Percentiles rank a stretch among this genome's conserved stretches.
Evolutionary conservation across 495 filamentous ascomycete genomes (phyloP).

Genomic region (Penicillium subrubescens): DNA sequence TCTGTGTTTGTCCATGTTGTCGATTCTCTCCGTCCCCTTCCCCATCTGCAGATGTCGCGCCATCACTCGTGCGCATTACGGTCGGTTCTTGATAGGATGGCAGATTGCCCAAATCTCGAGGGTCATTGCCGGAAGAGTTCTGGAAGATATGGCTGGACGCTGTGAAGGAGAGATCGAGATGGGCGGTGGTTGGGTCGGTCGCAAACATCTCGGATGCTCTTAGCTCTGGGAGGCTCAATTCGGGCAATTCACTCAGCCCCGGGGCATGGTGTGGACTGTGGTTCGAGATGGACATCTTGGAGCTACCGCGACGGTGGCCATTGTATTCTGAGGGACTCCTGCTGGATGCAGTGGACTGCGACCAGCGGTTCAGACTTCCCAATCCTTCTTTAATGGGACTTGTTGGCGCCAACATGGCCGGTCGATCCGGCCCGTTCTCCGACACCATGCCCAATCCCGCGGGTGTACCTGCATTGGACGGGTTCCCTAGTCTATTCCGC

Average conservation of each 20-base stretch:
- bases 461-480: constrained; percentile 19
- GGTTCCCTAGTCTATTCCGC: constrained; percentile 24
- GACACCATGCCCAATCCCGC: constrained; percentile 24
- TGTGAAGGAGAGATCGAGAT: constrained; percentile 32
- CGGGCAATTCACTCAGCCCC: constrained; percentile 19
- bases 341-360: constrained; percentile 73
- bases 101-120: constrained; percentile 9
- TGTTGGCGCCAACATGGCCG: constrained; percentile 27
- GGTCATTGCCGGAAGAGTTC: constrained; percentile 20
- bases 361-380: constrained; percentile 81
- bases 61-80: constrained; percentile 26
- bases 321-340: constrained; percentile 51
- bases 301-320: constrained; percentile 51
- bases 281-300: constrained; percentile 54
- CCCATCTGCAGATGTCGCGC: constrained; percentile 29
- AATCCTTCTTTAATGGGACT: constrained; percentile 63
- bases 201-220: constrained; percentile 27
- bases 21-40: constrained; percentile 32
- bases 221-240: constrained; percentile 25
- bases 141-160: constrained; percentile 24
- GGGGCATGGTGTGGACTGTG: constrained; percentile 24
- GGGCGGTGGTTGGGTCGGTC: constrained; percentile 15
- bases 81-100: constrained; percentile 10
- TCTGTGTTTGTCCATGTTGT: constrained; percentile 65
- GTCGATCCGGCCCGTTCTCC: constrained; percentile 18